These are phyloP conservation scores for Salinomyces thailandicus DNA, from an alignment of 2,329 filamentous ascomycete species.

Conservation along the genomic window DNA sequence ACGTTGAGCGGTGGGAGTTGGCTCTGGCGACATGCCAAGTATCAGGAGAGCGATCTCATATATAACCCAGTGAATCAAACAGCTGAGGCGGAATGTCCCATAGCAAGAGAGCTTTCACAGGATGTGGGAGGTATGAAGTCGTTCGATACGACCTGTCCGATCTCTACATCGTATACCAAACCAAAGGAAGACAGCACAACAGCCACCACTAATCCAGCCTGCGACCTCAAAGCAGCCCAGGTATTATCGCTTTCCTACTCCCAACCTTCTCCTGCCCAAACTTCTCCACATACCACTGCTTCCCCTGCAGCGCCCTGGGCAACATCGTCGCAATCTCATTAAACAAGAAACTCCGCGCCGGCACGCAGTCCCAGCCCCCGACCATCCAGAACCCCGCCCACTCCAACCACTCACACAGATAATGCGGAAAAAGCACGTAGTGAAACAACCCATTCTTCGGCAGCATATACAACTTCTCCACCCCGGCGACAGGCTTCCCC, in stretches of 20 bases:
- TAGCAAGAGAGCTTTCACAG: too few relatives aligned
- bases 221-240: slow-evolving; percentile 42
- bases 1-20: too few relatives aligned
- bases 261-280: slow-evolving; percentile 79
- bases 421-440: slow-evolving; percentile 81
- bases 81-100: too few relatives aligned
- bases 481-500: slow-evolving; percentile 38
- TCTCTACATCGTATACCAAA: too few relatives aligned
- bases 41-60: too few relatives aligned
- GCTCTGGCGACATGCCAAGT: too few relatives aligned
- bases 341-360: slow-evolving; percentile 69
- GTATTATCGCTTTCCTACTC: slow-evolving; percentile 62
- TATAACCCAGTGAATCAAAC: too few relatives aligned
- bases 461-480: slow-evolving; percentile 78
- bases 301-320: slow-evolving; percentile 70
- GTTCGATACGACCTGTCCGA: too few relatives aligned
- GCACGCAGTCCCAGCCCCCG: slow-evolving; percentile 53
- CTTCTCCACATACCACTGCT: slow-evolving; percentile 73
- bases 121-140: too few relatives aligned
- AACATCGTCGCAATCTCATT: slow-evolving; percentile 89
- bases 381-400: slow-evolving; percentile 84
- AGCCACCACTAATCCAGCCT: too few relatives aligned
- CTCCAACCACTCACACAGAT: slow-evolving; percentile 93
- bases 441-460: slow-evolving; percentile 75
- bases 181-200: too few relatives aligned